phyloP scores from a whole-genome alignment of 306 rosid genomes.

The Albizia julibrissin region DNA sequence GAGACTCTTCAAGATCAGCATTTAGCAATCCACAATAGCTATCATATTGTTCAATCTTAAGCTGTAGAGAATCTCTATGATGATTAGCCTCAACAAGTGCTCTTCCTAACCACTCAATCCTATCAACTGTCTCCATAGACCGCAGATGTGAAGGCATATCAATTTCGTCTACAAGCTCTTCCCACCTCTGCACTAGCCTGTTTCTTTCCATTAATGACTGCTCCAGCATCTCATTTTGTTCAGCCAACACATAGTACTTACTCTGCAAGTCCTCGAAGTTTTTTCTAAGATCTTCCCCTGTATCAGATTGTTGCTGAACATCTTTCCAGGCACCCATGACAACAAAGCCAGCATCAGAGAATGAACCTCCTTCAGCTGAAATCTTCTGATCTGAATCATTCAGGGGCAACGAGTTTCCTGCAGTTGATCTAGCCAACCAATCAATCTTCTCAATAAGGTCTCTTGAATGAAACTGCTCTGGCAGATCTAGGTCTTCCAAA shows the following conservation, averaged over 20 bases:
- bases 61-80: slow-evolving; percentile 66
- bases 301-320: slow-evolving; percentile 52
- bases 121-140: slow-evolving; percentile 78
- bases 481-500: slow-evolving; percentile 90
- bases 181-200: slow-evolving; percentile 85
- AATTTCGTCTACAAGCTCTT: slow-evolving; percentile 78
- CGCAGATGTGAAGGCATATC: slow-evolving; percentile 82
- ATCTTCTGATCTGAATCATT: slow-evolving; percentile 84
- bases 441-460: slow-evolving; percentile 92
- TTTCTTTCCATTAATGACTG: slow-evolving; percentile 95
- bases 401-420: slow-evolving; percentile 56
- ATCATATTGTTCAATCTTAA: slow-evolving; percentile 73
- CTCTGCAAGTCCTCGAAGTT: slow-evolving; percentile 78
- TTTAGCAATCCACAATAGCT: slow-evolving; percentile 62
- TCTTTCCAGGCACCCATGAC: slow-evolving; percentile 74
- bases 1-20: slow-evolving; percentile 80
- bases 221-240: slow-evolving; percentile 98
- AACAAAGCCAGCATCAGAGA: slow-evolving; percentile 78
- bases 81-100: slow-evolving; percentile 70
- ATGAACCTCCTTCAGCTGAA: slow-evolving; percentile 66
- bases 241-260: slow-evolving; percentile 82
- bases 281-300: slow-evolving; percentile 64
- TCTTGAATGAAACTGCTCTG: slow-evolving; percentile 94
- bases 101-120: slow-evolving; percentile 79
- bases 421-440: slow-evolving; percentile 85